Evolutionary conservation across 225 moss, liverwort and hornwort genomes (phyloP).

Genomic region (Marchantia paleacea): DNA sequence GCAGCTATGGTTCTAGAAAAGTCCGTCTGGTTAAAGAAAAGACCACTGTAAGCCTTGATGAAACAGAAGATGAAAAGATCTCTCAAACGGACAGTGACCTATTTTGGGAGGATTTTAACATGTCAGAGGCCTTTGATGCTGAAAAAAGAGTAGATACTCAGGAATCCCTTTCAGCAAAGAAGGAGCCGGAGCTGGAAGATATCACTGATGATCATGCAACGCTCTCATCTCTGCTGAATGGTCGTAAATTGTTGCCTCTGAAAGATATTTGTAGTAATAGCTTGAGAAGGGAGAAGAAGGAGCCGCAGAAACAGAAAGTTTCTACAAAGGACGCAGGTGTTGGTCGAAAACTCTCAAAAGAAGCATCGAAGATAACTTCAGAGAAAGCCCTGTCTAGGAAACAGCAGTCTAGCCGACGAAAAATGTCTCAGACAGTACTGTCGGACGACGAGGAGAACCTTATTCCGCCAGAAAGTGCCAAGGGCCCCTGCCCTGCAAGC

Average conservation of each 20-base stretch:
- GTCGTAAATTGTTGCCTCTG: background rate
- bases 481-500: background rate
- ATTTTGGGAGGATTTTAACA: constrained; percentile 6
- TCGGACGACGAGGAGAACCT: constrained; percentile 62
- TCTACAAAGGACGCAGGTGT: background rate
- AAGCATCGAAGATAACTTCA: background rate
- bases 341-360: background rate
- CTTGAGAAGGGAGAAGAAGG: constrained; percentile 1
- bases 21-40: background rate
- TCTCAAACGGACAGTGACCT: constrained; percentile 38
- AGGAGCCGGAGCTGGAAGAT: background rate
- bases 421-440: constrained; percentile 45
- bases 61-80: constrained; percentile 32
- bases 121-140: constrained; percentile 8
- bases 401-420: constrained; percentile 22
- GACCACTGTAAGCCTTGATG: background rate
- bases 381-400: background rate
- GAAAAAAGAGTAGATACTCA: background rate
- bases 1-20: background rate
- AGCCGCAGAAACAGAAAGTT: background rate
- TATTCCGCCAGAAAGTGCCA: constrained; percentile 31
- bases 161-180: background rate
- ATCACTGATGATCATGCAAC: constrained; percentile 27
- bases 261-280: constrained; percentile 12
- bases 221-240: constrained; percentile 16